phyloP scores from a whole-genome alignment of 352 stramenopile species.

The Phytopythium sindhum region DNA sequence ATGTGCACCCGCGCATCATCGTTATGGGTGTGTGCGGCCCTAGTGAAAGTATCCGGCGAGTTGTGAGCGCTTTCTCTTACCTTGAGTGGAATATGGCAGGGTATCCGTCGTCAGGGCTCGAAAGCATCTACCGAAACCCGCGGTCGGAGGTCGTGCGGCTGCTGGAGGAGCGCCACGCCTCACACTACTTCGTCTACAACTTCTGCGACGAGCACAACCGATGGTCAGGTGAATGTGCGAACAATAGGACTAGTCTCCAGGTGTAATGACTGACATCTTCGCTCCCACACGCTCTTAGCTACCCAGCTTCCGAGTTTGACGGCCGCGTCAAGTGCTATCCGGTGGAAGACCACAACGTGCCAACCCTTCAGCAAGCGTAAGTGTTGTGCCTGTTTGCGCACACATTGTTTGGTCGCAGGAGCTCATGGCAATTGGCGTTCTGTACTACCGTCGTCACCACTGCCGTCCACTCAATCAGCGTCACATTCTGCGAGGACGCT shows the following conservation, averaged over 20 bases:
- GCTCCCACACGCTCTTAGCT: conserved; percentile 23
- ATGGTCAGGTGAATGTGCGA: conserved; percentile 18
- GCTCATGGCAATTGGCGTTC: neutral
- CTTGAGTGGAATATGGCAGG: conserved; percentile 19
- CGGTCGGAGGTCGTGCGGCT: conserved; percentile 53
- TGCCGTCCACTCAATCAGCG: conserved; percentile 28
- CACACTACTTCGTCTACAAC: conserved; percentile 75
- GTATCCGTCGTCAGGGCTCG: conserved; percentile 50
- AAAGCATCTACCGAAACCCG: conserved; percentile 62
- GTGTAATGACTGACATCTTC: neutral
- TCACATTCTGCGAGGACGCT: conserved; percentile 66
- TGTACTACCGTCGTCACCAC: neutral
- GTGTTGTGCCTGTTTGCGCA: neutral
- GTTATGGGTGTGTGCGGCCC: conserved; percentile 54
- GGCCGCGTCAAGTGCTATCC: conserved; percentile 46
- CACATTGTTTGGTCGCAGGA: too few species aligned
- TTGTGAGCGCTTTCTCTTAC: neutral
- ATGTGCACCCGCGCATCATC: conserved; percentile 68
- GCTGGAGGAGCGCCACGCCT: conserved; percentile 40
- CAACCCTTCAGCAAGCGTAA: conserved; percentile 62
- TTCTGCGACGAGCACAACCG: conserved; percentile 61
- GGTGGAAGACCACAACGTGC: conserved; percentile 76
- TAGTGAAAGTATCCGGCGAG: neutral
- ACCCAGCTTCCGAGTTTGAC: conserved; percentile 47
- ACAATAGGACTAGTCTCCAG: neutral